Conservation (phyloP, 2,329 filamentous ascomycete genomes). For the Cladosporium oxysporum region DNA sequence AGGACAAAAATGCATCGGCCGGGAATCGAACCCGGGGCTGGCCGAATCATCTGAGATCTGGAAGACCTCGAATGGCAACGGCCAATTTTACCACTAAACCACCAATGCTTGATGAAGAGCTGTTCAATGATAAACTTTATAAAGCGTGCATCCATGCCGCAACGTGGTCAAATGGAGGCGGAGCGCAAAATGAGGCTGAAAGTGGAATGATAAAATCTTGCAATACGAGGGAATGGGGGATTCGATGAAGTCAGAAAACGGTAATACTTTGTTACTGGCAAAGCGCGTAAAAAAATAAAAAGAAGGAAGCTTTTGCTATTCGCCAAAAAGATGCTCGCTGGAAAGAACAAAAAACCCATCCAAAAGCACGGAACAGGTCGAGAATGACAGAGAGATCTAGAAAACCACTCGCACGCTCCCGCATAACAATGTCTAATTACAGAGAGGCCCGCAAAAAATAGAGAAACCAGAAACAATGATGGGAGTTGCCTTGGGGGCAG, state of each 20-base stretch:
- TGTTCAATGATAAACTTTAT: too few species aligned
- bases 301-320: neutral
- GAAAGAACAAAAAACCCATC: neutral
- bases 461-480: neutral
- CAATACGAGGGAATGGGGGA: neutral
- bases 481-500: neutral
- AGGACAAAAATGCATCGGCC: neutral
- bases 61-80: neutral
- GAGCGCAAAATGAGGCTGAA: neutral
- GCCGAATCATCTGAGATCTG: neutral
- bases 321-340: slow-evolving; percentile 7
- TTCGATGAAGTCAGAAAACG: neutral
- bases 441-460: neutral
- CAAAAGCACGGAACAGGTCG: neutral
- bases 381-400: neutral
- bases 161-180: neutral
- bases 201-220: neutral
- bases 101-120: neutral
- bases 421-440: neutral
- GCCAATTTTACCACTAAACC: neutral
- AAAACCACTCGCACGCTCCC: neutral
- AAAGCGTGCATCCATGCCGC: too few species aligned
- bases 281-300: neutral
- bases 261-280: neutral
- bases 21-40: neutral